A percentile compares a stretch with the other conserved stretches of the same genome.
Conservation (phyloP, 352 stramenopile genomes). For the Thraustochytrium striatum region DNA sequence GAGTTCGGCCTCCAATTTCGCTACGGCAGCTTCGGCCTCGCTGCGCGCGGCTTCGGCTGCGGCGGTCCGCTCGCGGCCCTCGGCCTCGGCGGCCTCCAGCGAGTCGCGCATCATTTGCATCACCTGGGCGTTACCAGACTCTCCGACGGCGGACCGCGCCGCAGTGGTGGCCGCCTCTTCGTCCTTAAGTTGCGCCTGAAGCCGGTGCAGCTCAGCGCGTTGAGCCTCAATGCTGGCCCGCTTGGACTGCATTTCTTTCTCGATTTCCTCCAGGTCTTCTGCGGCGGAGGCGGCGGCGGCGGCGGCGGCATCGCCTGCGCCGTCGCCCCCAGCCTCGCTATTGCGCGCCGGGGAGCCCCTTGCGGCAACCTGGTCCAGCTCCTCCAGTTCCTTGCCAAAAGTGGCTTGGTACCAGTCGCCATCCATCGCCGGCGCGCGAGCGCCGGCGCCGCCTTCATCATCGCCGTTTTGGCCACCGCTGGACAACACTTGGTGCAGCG, state of each 20-base stretch:
- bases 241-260: slow-evolving; percentile 5
- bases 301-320: too few species aligned
- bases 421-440: too few species aligned
- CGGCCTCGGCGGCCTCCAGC: neutral
- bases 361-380: slow-evolving; percentile 5
- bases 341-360: too few species aligned
- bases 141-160: neutral
- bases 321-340: too few species aligned
- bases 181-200: neutral
- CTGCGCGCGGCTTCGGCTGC: too few species aligned
- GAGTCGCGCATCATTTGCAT: neutral
- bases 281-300: neutral
- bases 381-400: slow-evolving; percentile 19
- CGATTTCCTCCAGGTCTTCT: neutral
- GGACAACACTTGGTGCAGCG: too few species aligned
- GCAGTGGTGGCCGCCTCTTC: neutral
- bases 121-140: neutral
- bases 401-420: slow-evolving; percentile 3
- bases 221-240: neutral
- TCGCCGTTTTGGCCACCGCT: too few species aligned
- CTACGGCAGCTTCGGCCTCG: too few species aligned
- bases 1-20: slow-evolving; percentile 1
- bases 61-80: neutral
- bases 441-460: too few species aligned
- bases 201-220: neutral